These are phyloP conservation scores for Coffea canephora DNA, from an alignment of 257 asterid genomes.

Conservation along the genomic window DNA sequence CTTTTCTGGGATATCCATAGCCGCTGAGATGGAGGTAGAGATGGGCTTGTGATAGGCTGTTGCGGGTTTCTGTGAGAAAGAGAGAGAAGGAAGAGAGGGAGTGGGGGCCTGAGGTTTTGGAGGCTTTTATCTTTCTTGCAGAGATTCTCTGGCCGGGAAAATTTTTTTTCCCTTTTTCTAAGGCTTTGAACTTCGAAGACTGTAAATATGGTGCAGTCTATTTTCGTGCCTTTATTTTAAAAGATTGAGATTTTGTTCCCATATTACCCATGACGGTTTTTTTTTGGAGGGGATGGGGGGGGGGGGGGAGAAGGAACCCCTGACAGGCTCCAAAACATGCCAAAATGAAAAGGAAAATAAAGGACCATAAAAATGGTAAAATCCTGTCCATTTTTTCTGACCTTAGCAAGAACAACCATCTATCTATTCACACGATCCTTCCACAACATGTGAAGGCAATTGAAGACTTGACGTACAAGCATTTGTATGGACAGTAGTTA, in stretches of 20 bases:
- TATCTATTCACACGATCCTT: too few species aligned
- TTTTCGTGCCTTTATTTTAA: conserved; percentile 22
- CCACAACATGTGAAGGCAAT: too few species aligned
- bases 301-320: too few species aligned
- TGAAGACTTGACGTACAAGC: background rate
- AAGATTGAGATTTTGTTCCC: conserved; percentile 10
- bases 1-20: conserved; percentile 58
- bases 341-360: background rate
- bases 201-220: conserved; percentile 1
- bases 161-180: background rate
- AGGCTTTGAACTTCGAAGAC: conserved; percentile 16
- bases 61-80: background rate
- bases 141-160: conserved; percentile 47
- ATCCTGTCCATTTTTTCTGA: background rate
- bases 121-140: conserved; percentile 30
- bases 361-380: background rate
- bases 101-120: background rate
- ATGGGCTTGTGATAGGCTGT: background rate
- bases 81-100: background rate
- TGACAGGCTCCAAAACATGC: background rate
- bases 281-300: too few species aligned
- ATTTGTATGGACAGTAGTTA: too few species aligned
- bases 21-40: background rate
- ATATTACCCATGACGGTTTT: conserved; percentile 20
- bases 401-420: background rate